A percentile compares a stretch with the other conserved stretches of the same genome.
phyloP scores from a whole-genome alignment of 2,329 filamentous ascomycete genomes.

The Cryphonectria japonica region DNA sequence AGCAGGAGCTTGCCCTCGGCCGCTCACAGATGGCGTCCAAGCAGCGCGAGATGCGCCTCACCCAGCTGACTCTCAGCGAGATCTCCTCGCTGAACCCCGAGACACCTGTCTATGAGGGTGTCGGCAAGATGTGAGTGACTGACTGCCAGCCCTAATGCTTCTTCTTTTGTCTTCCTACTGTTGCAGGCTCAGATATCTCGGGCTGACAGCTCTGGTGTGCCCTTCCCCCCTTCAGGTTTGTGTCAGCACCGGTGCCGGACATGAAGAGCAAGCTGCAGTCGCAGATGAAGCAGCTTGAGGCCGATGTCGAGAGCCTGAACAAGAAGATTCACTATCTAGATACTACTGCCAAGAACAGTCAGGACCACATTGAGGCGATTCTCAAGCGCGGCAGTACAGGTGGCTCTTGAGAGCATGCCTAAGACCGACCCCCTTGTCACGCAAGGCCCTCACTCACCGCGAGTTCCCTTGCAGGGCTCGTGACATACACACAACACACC shows the following conservation, averaged over 20 bases:
- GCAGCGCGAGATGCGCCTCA: conserved; percentile 84
- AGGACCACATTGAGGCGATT: conserved; percentile 88
- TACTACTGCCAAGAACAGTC: conserved; percentile 93
- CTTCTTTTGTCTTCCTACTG: neutral
- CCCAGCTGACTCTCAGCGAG: conserved; percentile 85
- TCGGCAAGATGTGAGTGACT: conserved; percentile 85
- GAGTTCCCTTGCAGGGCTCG: neutral
- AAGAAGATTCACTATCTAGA: conserved; percentile 94
- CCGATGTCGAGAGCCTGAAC: conserved; percentile 78
- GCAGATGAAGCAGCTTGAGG: conserved; percentile 75
- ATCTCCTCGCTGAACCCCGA: conserved; percentile 73
- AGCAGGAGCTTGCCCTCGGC: conserved; percentile 89
- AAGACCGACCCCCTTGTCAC: neutral
- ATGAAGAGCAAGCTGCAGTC: conserved; percentile 76
- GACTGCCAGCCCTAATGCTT: neutral
- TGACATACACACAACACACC: neutral
- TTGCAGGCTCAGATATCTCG: neutral
- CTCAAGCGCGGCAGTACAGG: conserved; percentile 60
- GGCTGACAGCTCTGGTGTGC: conserved; percentile 7
- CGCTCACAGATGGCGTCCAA: conserved; percentile 83
- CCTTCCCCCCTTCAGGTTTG: conserved; percentile 68
- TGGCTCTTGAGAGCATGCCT: conserved; percentile 30
- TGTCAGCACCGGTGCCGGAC: conserved; percentile 71
- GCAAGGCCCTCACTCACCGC: conserved; percentile 4
- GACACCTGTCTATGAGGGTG: conserved; percentile 88